Conservation (phyloP, 2,329 filamentous ascomycete genomes). For the Hymenoscyphus albidus region DNA sequence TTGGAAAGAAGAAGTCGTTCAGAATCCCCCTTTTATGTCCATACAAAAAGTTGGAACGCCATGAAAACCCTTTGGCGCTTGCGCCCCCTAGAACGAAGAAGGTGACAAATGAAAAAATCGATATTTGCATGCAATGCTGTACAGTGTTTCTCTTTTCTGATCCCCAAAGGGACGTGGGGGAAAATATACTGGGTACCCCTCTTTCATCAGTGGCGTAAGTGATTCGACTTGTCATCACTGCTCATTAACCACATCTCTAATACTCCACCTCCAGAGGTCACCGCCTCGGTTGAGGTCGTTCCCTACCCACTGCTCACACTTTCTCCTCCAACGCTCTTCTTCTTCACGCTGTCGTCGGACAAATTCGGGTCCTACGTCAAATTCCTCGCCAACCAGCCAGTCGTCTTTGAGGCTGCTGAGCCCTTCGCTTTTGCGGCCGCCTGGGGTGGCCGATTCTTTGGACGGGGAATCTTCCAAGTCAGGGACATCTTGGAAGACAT, state of each 20-base stretch:
- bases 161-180: no score
- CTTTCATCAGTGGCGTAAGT: background rate
- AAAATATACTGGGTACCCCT: no score
- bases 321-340: slow-evolving; percentile 84
- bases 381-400: slow-evolving; percentile 90
- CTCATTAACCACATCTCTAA: slow-evolving; percentile 51
- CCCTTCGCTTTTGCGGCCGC: slow-evolving; percentile 52
- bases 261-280: slow-evolving; percentile 74
- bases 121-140: no score
- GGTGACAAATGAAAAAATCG: no score
- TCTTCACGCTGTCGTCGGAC: slow-evolving; percentile 84
- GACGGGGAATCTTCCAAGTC: slow-evolving; percentile 68
- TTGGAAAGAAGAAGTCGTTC: no score
- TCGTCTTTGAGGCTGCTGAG: slow-evolving; percentile 56
- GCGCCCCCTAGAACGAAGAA: no score
- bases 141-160: no score
- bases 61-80: no score
- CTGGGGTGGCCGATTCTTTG: slow-evolving; percentile 41
- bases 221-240: slow-evolving; percentile 1
- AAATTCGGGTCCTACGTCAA: slow-evolving; percentile 94
- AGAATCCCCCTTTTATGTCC: no score
- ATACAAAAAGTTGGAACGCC: no score
- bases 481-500: slow-evolving; percentile 92
- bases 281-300: slow-evolving; percentile 47
- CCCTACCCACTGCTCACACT: slow-evolving; percentile 81